Evolutionary conservation across 2,329 filamentous ascomycete species (phyloP).

Genomic region (Macrophomina pseudophaseolina): DNA sequence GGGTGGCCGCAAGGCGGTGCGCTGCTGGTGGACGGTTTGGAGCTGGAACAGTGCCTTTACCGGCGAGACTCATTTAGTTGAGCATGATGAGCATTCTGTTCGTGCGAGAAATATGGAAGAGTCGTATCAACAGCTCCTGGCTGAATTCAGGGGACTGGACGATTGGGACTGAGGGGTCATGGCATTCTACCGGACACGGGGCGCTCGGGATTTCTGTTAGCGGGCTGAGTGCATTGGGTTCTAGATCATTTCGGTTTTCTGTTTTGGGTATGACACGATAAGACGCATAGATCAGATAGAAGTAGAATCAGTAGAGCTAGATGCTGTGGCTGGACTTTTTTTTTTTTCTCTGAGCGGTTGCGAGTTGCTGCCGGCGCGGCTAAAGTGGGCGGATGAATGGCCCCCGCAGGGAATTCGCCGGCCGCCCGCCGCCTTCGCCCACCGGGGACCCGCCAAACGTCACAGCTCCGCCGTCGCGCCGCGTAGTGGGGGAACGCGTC

Average conservation of each 20-base stretch:
- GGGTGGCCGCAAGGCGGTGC: slow-evolving; percentile 54
- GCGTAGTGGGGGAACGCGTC: slow-evolving; percentile 3
- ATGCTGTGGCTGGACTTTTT: slow-evolving; percentile 10
- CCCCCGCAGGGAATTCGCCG: not conserved
- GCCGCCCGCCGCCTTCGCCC: not conserved
- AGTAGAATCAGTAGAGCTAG: slow-evolving; percentile 11
- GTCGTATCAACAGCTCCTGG: slow-evolving; percentile 16
- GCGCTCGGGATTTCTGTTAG: slow-evolving; percentile 1
- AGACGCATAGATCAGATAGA: slow-evolving; percentile 21
- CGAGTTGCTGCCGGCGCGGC: not conserved
- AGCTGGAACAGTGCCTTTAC: slow-evolving; percentile 36
- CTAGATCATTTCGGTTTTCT: not conserved
- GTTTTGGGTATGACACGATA: slow-evolving; percentile 13
- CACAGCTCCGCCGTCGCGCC: slow-evolving; percentile 18
- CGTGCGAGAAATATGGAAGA: slow-evolving; percentile 5
- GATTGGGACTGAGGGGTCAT: not conserved
- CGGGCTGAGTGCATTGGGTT: not conserved
- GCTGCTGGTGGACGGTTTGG: slow-evolving; percentile 74
- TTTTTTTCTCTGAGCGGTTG: not conserved
- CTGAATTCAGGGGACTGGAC: slow-evolving; percentile 12
- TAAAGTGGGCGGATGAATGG: slow-evolving; percentile 15
- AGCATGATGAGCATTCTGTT: slow-evolving; percentile 15
- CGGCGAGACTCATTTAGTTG: slow-evolving; percentile 9
- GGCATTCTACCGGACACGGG: not conserved
- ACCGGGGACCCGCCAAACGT: slow-evolving; percentile 15